Evolutionary conservation across 1,284 basidiomycete species (phyloP), one percentile per base, ranked within the genome.

Genomic region (Bondarzewia mesenterica): DNA sequence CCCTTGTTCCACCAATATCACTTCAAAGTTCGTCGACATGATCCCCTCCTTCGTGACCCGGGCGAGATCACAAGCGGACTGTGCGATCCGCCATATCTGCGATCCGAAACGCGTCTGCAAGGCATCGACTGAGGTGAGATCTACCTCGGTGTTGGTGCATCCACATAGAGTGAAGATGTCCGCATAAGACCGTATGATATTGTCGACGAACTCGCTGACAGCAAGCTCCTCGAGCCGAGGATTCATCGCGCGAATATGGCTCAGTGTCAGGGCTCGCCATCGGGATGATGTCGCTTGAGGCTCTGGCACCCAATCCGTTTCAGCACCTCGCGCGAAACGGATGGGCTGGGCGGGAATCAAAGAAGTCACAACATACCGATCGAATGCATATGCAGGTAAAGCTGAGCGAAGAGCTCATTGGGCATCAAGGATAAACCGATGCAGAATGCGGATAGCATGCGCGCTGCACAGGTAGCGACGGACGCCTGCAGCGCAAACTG

Each of bases 261-360:
- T 69, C 55, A 85, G 83, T 1, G 84, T 76, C 27, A 87, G 66
- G 1, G 84, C 75, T 43, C 85, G 73, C 85, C 85, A 87, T 57
- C 81, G 77, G 1, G 82, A 78, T 3, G 83, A 83, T 1, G 80
- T 85, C 2, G 85, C 82, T 61, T 88, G 85, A 21, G 81, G 80
- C 60, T 87, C 85, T 79, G 27, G 6, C 27, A 14, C 42, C 49
- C 41, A 54, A 49, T 32, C 44, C 20, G 25, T 23, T 35, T 50
- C 48, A 22, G 49, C 53, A 40, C 52, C 44, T 15, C 39, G 22
- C 23, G 27, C 7, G 10, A 27, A 43, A 7, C 18, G 23, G 43
- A 27, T 35, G 21, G 26, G 44, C 23, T 50, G 52, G 45, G 37
- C 29, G 44, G 49, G 44, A 48, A 43, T 8, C 32, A 41, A 39